These are phyloP conservation scores for Triangularia verruculosa DNA, from an alignment of 2,329 filamentous ascomycete species.

Conservation along the genomic window DNA sequence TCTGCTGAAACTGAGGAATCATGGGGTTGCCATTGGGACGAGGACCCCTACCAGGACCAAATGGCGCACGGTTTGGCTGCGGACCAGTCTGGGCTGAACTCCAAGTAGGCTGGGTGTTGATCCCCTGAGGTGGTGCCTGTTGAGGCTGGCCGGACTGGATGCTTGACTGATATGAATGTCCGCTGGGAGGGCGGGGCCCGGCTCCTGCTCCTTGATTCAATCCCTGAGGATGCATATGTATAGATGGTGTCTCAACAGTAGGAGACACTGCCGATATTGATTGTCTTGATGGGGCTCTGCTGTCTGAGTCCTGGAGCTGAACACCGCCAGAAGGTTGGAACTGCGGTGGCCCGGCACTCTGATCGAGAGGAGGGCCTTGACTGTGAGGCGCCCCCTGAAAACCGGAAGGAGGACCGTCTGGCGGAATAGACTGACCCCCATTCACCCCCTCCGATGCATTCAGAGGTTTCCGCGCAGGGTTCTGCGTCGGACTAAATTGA, in stretches of 20 bases:
- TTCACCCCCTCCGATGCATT: constrained; percentile 7
- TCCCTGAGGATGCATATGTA: constrained; percentile 8
- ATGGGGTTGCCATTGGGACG: constrained; percentile 16
- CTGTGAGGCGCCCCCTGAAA: too few relatives aligned
- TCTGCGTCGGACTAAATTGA: constrained; percentile 3
- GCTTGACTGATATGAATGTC: constrained; percentile 19
- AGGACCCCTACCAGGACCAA: constrained; percentile 5
- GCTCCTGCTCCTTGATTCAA: constrained; percentile 2
- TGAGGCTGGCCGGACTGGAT: constrained; percentile 4
- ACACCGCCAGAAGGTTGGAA: neutral
- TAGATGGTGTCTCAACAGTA: neutral
- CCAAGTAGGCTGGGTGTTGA: constrained; percentile 12
- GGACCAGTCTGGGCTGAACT: constrained; percentile 11
- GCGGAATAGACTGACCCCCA: neutral
- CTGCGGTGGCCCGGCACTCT: neutral
- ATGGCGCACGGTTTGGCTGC: constrained; percentile 13
- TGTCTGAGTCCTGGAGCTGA: constrained; percentile 5
- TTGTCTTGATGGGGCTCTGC: constrained; percentile 5
- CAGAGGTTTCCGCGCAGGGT: constrained; percentile 19
- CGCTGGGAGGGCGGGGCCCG: constrained; percentile 13
- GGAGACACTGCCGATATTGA: constrained; percentile 9
- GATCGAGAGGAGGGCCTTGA: too few relatives aligned
- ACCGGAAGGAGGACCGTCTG: neutral
- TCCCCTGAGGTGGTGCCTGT: constrained; percentile 10
- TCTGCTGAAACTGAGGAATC: constrained; percentile 12